Evolutionary conservation across 1,284 basidiomycete species (phyloP).

Genomic region (Leccinum huronense): DNA sequence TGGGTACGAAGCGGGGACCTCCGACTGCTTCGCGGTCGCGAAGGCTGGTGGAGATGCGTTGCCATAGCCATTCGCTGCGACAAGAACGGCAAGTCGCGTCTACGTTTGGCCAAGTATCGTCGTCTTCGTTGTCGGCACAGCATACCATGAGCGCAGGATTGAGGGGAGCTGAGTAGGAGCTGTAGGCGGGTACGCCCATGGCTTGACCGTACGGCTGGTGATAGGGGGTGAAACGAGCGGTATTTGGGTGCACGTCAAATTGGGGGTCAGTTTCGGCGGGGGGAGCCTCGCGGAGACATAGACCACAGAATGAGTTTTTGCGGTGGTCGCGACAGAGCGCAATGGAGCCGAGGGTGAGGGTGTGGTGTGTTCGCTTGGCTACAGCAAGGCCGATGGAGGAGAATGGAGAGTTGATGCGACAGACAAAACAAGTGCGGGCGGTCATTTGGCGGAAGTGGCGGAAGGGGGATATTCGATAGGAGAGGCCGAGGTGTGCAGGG

Average conservation of each 20-base stretch:
- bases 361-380: slow-evolving; percentile 45
- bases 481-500: slow-evolving; percentile 20
- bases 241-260: slow-evolving; percentile 34
- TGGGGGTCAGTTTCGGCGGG: slow-evolving; percentile 43
- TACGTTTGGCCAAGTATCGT: slow-evolving; percentile 60
- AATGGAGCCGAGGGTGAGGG: slow-evolving; percentile 46
- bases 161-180: slow-evolving; percentile 28
- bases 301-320: slow-evolving; percentile 57
- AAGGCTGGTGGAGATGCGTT: slow-evolving; percentile 43
- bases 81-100: slow-evolving; percentile 66
- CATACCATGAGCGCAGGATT: slow-evolving; percentile 40
- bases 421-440: slow-evolving; percentile 56
- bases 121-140: slow-evolving; percentile 68
- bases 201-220: slow-evolving; percentile 33
- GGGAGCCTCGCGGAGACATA: slow-evolving; percentile 64
- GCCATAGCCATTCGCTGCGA: slow-evolving; percentile 60
- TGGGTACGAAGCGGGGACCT: slow-evolving; percentile 41
- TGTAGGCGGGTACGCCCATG: slow-evolving; percentile 28
- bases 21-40: slow-evolving; percentile 60
- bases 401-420: slow-evolving; percentile 62
- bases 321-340: slow-evolving; percentile 64
- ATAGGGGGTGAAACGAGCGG: slow-evolving; percentile 35
- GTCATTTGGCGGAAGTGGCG: slow-evolving; percentile 46
- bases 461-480: slow-evolving; percentile 39
- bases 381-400: slow-evolving; percentile 47